Evolutionary conservation across 441 rosid species (phyloP).

Genomic region (Euphorbia schlechtendalii): DNA sequence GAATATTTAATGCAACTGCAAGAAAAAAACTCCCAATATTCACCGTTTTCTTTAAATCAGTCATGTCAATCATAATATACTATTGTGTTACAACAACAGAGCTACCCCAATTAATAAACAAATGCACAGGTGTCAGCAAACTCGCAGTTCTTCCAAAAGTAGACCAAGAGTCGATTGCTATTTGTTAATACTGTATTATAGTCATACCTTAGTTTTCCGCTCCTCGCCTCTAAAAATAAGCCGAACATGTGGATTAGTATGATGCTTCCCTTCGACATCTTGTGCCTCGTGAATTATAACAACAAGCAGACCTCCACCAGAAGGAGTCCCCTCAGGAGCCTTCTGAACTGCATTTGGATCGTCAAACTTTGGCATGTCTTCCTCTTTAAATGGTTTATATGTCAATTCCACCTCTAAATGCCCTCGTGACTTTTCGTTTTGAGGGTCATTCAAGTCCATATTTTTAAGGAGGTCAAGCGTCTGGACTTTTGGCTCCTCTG

Average conservation of each 20-base stretch:
- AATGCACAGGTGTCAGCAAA: neutral
- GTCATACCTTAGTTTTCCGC: conserved; percentile 69
- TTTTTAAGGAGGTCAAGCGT: conserved; percentile 68
- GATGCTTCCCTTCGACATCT: conserved; percentile 95
- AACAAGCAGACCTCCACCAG: conserved; percentile 79
- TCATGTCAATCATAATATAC: neutral
- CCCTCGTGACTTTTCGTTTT: conserved; percentile 68
- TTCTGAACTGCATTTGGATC: conserved; percentile 51
- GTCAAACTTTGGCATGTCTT: conserved; percentile 53
- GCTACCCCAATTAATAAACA: conserved; percentile 4
- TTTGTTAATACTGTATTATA: neutral
- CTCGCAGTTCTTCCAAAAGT: neutral
- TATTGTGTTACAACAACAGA: neutral
- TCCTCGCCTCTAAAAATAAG: conserved; percentile 80
- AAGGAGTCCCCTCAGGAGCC: conserved; percentile 88
- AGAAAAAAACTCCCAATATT: neutral
- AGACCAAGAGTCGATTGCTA: neutral
- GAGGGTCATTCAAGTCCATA: conserved; percentile 52
- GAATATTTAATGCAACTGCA: neutral
- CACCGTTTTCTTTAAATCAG: neutral
- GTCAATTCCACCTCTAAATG: conserved; percentile 68
- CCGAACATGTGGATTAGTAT: conserved; percentile 78
- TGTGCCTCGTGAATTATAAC: conserved; percentile 88
- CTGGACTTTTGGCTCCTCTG: conserved; percentile 59
- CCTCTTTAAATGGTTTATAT: conserved; percentile 83